These are phyloP conservation scores for Chaetomium fimeti DNA, from an alignment of 495 filamentous ascomycete genomes.

Conservation along the genomic window DNA sequence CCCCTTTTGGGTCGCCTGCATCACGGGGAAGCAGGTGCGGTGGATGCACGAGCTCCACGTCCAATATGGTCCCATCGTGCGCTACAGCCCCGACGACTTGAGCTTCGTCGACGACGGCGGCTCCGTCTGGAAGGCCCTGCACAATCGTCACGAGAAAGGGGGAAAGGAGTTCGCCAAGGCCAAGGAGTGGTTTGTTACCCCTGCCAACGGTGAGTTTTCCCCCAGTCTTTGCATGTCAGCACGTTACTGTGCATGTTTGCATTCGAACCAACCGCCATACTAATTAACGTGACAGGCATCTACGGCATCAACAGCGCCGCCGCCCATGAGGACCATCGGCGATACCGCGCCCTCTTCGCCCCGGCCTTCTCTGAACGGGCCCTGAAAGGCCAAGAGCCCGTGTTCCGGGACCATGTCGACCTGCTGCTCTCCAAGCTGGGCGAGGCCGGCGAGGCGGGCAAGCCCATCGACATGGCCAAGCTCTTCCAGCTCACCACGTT, in stretches of 20 bases:
- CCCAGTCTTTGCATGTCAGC: neutral
- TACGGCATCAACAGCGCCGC: conserved; percentile 11
- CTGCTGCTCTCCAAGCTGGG: conserved; percentile 28
- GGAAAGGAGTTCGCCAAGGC: neutral
- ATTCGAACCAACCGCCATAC: neutral
- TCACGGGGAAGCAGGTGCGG: conserved; percentile 15
- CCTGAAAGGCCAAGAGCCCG: conserved; percentile 41
- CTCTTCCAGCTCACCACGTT: conserved; percentile 60
- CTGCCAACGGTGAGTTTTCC: neutral
- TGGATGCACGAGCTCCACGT: conserved; percentile 40
- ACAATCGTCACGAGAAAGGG: neutral
- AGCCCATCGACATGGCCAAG: conserved; percentile 35
- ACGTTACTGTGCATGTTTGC: neutral
- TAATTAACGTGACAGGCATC: neutral
- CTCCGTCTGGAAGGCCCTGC: neutral
- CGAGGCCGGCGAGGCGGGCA: conserved; percentile 14
- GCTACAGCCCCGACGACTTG: conserved; percentile 54
- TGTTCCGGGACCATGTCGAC: conserved; percentile 40
- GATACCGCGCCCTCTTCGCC: conserved; percentile 43
- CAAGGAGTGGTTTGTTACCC: conserved; percentile 5
- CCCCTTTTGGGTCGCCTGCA: conserved; percentile 5
- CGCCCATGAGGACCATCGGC: conserved; percentile 38
- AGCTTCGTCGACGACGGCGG: conserved; percentile 42
- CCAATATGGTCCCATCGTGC: conserved; percentile 54
- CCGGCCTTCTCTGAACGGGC: conserved; percentile 52